Evolutionary conservation across 2,329 filamentous ascomycete genomes (phyloP).

Genomic region (Hypoxylon sp.): DNA sequence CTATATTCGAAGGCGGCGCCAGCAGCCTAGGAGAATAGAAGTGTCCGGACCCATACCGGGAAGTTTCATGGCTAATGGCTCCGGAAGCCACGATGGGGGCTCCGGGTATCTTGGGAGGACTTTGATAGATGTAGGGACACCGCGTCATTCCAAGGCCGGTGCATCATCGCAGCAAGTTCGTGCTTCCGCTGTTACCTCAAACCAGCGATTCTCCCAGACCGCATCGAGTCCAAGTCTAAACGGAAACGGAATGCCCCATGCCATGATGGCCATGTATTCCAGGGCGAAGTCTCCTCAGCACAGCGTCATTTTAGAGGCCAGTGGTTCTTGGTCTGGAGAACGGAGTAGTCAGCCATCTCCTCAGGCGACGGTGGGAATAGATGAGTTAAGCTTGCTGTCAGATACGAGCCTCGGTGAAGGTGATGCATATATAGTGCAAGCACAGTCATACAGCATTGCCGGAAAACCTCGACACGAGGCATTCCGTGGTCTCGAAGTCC

Average conservation of each 20-base stretch:
- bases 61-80: conserved; percentile 48
- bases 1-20: conserved; percentile 47
- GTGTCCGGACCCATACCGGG: conserved; percentile 53
- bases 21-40: conserved; percentile 43
- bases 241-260: conserved; percentile 41
- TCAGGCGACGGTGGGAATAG: conserved; percentile 20
- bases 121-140: conserved; percentile 45
- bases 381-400: conserved; percentile 51
- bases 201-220: conserved; percentile 35
- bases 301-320: conserved; percentile 34
- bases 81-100: conserved; percentile 35
- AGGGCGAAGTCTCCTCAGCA: conserved; percentile 35
- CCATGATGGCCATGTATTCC: conserved; percentile 46
- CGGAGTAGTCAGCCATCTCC: conserved; percentile 34
- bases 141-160: conserved; percentile 17
- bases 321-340: conserved; percentile 43
- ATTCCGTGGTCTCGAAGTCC: conserved; percentile 45
- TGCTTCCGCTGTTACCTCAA: conserved; percentile 29
- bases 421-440: conserved; percentile 44
- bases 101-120: conserved; percentile 40
- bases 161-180: conserved; percentile 17
- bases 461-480: conserved; percentile 26
- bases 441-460: conserved; percentile 37
- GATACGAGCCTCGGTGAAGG: conserved; percentile 51
- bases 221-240: conserved; percentile 35